phyloP scores from a whole-genome alignment of 768 basidiomycete species.

The Russula virescens region DNA sequence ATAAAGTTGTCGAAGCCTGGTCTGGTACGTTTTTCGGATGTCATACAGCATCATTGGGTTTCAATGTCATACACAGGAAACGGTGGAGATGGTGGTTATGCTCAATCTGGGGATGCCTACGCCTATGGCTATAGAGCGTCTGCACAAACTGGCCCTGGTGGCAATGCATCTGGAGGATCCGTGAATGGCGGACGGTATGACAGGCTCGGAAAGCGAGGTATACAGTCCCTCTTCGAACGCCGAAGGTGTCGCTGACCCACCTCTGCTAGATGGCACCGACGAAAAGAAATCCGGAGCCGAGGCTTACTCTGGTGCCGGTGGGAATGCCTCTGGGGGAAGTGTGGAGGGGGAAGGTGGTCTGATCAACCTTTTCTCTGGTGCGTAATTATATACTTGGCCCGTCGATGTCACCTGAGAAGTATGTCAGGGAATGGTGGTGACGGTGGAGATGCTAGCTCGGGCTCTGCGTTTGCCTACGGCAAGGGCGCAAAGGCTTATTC shows the following conservation, averaged over 20 bases:
- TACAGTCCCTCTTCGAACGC: not conserved
- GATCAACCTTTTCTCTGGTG: slow-evolving; percentile 18
- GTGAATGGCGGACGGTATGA: not conserved
- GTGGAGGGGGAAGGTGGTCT: slow-evolving; percentile 5
- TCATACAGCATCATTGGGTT: not conserved
- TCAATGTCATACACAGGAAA: not conserved
- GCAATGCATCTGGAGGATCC: slow-evolving; percentile 4
- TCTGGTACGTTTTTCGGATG: slow-evolving; percentile 10
- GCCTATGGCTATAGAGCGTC: not conserved
- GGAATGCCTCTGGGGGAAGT: slow-evolving; percentile 17
- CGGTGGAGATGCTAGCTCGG: slow-evolving; percentile 29
- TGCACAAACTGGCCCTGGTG: slow-evolving; percentile 5
- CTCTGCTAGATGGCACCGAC: not conserved
- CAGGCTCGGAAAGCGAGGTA: slow-evolving; percentile 3
- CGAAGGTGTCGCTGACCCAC: not conserved
- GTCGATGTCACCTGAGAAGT: not conserved
- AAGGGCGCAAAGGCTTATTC: slow-evolving; percentile 27
- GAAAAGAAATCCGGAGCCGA: not conserved
- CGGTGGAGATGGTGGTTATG: slow-evolving; percentile 16
- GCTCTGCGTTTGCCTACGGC: slow-evolving; percentile 26
- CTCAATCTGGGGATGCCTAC: slow-evolving; percentile 8
- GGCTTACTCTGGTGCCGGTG: slow-evolving; percentile 14
- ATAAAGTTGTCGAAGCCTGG: not conserved
- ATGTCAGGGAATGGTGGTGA: slow-evolving; percentile 16
- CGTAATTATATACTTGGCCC: not conserved